Conservation (phyloP, 305 asterid species). For the Withania somnifera region DNA sequence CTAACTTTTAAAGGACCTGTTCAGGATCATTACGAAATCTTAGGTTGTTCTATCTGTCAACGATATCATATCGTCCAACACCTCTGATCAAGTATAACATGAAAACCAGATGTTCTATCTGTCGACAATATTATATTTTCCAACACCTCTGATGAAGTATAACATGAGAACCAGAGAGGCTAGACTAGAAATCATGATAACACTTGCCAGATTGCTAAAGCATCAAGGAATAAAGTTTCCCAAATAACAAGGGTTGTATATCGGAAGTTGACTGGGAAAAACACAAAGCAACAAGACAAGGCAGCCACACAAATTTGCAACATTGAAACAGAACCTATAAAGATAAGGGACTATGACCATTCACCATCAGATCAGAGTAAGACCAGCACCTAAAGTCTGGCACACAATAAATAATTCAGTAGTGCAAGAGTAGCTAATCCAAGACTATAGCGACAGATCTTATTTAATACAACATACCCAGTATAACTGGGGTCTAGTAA, state of each 20-base stretch:
- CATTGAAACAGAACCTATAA: neutral
- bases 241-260: neutral
- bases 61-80: neutral
- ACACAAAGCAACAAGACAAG: neutral
- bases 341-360: neutral
- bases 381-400: neutral
- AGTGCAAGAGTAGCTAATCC: neutral
- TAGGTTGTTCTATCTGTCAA: neutral
- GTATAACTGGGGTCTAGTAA: too few species aligned
- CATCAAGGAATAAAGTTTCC: neutral
- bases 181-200: neutral
- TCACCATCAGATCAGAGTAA: neutral
- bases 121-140: neutral
- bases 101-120: neutral
- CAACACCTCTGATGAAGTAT: neutral
- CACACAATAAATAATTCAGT: neutral
- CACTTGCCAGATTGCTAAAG: neutral
- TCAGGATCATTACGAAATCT: neutral
- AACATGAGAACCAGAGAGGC: neutral
- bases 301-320: neutral
- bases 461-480: too few species aligned
- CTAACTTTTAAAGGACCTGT: neutral
- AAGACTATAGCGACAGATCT: neutral
- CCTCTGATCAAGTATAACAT: neutral
- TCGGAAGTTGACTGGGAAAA: neutral